A percentile compares a stretch with the other conserved stretches of the same genome.
phyloP scores from a whole-genome alignment of 2,329 filamentous ascomycete genomes.

The Verticillium isaacii region DNA sequence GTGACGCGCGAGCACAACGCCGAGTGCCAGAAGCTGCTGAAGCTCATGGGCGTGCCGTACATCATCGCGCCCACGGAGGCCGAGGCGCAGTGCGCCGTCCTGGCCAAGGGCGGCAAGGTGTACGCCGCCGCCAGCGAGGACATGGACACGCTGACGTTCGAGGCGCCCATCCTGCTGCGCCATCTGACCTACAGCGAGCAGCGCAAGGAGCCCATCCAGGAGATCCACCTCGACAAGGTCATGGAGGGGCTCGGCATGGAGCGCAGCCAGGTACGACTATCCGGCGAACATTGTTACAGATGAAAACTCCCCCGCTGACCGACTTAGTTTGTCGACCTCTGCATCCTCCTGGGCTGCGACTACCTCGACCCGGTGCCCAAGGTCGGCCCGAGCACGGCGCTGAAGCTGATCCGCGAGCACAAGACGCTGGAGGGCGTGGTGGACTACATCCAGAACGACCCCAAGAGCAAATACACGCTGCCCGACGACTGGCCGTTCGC shows the following conservation, averaged over 20 bases:
- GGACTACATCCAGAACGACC: constrained; percentile 69
- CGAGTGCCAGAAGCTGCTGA: constrained; percentile 86
- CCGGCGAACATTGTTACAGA: no score
- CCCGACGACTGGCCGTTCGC: constrained; percentile 97
- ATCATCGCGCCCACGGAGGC: constrained; percentile 95
- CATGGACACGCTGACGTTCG: constrained; percentile 97
- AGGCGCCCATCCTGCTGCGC: constrained; percentile 82
- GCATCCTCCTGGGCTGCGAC: constrained; percentile 94
- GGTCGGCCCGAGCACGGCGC: constrained; percentile 82
- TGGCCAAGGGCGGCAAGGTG: constrained; percentile 89
- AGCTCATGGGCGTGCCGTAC: constrained; percentile 93
- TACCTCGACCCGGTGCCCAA: constrained; percentile 97
- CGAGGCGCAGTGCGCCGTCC: constrained; percentile 89
- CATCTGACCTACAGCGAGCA: constrained; percentile 97
- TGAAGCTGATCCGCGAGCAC: constrained; percentile 92
- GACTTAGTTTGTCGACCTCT: constrained; percentile 87
- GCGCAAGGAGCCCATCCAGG: constrained; percentile 94
- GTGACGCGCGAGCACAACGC: constrained; percentile 97
- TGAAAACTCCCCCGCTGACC: not conserved
- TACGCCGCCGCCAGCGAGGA: constrained; percentile 96
- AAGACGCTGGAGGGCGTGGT: constrained; percentile 83
- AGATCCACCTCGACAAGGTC: constrained; percentile 84
- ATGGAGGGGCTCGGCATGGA: constrained; percentile 88
- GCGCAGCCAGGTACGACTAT: constrained; percentile 61
- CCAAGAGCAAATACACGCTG: constrained; percentile 74